Conservation (phyloP, 306 rosid species). For the Mimosa pudica region DNA sequence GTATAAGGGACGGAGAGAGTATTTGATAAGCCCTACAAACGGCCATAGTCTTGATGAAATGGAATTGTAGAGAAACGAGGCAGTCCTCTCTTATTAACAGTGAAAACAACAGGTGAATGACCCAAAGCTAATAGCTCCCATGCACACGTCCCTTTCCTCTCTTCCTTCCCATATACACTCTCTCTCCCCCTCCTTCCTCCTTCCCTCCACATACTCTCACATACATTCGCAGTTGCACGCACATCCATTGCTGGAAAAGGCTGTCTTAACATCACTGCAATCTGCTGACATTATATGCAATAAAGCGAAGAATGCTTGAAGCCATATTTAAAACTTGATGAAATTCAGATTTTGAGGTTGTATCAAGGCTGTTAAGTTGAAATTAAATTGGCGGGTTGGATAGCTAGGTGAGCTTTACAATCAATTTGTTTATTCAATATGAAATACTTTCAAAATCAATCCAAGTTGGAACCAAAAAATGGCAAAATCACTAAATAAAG, state of each 20-base stretch:
- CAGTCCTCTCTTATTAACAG: conserved; percentile 51
- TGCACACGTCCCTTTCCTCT: conserved; percentile 93
- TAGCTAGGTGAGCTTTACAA: background rate
- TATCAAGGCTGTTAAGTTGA: background rate
- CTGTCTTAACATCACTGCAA: background rate
- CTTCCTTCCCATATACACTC: conserved; percentile 54
- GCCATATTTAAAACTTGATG: background rate
- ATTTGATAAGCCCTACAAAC: conserved; percentile 13
- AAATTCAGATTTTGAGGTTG: background rate
- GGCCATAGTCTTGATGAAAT: conserved; percentile 29
- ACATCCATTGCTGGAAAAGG: conserved; percentile 33
- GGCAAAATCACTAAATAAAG: too few species aligned
- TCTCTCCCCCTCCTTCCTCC: conserved; percentile 24
- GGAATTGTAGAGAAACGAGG: conserved; percentile 85
- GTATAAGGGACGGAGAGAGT: too few species aligned
- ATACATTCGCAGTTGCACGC: background rate
- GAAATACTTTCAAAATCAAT: too few species aligned
- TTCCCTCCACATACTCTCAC: background rate
- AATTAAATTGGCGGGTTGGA: background rate
- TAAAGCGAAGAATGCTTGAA: too few species aligned
- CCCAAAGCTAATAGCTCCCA: conserved; percentile 83
- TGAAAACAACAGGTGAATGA: conserved; percentile 86
- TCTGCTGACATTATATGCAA: background rate
- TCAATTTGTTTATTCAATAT: background rate
- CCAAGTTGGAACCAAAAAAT: too few species aligned